These are phyloP conservation scores for Ophiostoma piceae DNA, from an alignment of 2,329 filamentous ascomycete genomes.

Conservation along the genomic window DNA sequence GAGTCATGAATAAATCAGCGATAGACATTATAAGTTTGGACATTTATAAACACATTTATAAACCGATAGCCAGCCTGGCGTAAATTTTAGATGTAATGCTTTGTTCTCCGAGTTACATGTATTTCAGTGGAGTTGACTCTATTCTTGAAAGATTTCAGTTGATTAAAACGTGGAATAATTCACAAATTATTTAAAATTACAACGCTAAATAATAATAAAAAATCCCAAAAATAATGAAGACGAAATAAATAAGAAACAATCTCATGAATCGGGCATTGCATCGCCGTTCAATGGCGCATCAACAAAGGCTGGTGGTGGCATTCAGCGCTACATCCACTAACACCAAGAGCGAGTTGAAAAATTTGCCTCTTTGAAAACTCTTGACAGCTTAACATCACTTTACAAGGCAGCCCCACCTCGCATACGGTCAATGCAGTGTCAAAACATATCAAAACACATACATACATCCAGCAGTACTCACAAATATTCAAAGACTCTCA, in stretches of 20 bases:
- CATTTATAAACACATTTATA: too few relatives aligned
- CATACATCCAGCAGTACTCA: background rate
- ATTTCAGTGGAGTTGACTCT: too few relatives aligned
- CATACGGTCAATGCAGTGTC: background rate
- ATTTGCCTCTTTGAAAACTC: conserved; percentile 6
- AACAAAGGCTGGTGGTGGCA: background rate
- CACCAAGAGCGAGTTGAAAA: background rate
- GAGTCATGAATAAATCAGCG: background rate
- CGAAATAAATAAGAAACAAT: background rate
- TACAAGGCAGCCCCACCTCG: background rate
- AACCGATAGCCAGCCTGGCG: too few relatives aligned
- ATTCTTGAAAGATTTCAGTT: too few relatives aligned
- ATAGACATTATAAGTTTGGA: background rate
- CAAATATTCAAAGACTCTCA: background rate
- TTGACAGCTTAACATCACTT: background rate
- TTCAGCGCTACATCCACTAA: background rate
- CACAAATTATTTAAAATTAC: too few relatives aligned
- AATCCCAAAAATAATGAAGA: background rate
- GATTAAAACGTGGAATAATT: too few relatives aligned
- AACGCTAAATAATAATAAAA: too few relatives aligned
- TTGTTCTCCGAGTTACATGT: too few relatives aligned
- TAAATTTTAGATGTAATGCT: too few relatives aligned
- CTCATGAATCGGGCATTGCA: background rate
- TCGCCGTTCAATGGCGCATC: background rate
- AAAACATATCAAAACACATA: background rate